A percentile compares a stretch with the other conserved stretches of the same genome.
phyloP scores from a whole-genome alignment of 2,329 filamentous ascomycete genomes.

The Biscogniauxia sp. region DNA sequence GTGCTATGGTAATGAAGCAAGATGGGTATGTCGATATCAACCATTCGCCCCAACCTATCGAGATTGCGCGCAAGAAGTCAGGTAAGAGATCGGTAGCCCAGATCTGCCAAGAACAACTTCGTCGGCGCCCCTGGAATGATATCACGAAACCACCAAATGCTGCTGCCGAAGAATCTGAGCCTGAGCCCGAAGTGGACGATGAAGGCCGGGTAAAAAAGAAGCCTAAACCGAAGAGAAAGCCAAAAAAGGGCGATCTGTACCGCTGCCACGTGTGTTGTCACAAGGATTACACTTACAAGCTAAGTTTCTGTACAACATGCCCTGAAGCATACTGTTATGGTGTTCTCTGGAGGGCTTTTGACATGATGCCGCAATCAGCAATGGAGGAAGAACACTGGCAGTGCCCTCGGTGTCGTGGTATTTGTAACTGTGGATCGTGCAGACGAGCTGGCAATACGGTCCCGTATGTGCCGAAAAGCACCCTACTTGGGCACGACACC shows the following conservation, averaged over 20 bases:
- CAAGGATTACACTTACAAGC: conserved; percentile 78
- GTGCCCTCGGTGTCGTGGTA: conserved; percentile 80
- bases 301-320: conserved; percentile 79
- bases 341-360: conserved; percentile 87
- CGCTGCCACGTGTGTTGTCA: conserved; percentile 82
- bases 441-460: conserved; percentile 63
- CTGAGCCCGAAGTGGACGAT: conserved; percentile 60
- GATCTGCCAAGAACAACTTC: conserved; percentile 89
- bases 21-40: conserved; percentile 65
- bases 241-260: conserved; percentile 53
- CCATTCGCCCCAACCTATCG: conserved; percentile 66
- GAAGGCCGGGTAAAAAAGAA: conserved; percentile 64
- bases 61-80: conserved; percentile 63
- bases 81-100: conserved; percentile 82
- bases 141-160: conserved; percentile 59
- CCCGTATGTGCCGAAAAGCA: conserved; percentile 84
- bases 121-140: conserved; percentile 76
- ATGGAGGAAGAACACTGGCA: conserved; percentile 82
- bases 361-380: conserved; percentile 78
- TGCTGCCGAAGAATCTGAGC: conserved; percentile 25
- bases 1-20: conserved; percentile 71
- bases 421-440: conserved; percentile 85
- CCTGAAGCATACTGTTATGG: conserved; percentile 84
- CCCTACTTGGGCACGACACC: conserved; percentile 86
- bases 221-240: conserved; percentile 55